Base-by-base conservation (phyloP, 495 filamentous ascomycete species). In the Aspergillus cavernicola region DNA sequence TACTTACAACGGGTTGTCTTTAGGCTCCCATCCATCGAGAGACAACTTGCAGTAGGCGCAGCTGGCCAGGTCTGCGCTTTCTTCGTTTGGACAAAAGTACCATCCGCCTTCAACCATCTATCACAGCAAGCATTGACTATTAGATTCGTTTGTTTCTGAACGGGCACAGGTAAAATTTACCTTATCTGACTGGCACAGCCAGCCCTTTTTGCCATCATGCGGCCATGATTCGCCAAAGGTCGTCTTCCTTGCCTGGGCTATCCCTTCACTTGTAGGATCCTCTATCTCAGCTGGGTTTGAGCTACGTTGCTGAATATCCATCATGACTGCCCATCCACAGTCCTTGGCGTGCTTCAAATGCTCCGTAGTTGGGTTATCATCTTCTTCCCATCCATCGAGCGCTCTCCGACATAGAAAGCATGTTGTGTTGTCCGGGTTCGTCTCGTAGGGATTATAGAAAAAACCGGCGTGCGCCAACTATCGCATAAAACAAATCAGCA, bases 101-200 rank as follows among this genome's bases (percentile, higher is more conserved):
- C 92, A 98, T 13, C 93, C 93, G 6, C 88, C 88, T 50, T 90
- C 86, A 35, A 88, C 87, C 79, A 97, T 88, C 91, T 97, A 58
- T 35, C 31, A 23, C 29, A 18, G 43, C 18, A 22, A 23, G 29
- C 3, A 35, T 36, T 24, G 1, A 24, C 44, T 11, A 28, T 56
- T 47, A 56, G 52, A n/a, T n/a, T n/a, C n/a, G n/a, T n/a, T n/a
- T n/a, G n/a, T n/a, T n/a, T n/a, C n/a, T n/a, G n/a, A n/a, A n/a
- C n/a, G n/a, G n/a, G n/a, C n/a, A n/a, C n/a, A n/a, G n/a, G n/a
- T n/a, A n/a, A n/a, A n/a, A n/a, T n/a, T n/a, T n/a, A n/a, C n/a
- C n/a, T n/a, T n/a, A n/a, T 90, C 82, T 2, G 84, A 84, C 65
- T 95, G 90, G 68, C 90, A 92, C 41, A 85, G 76, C 89, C 90